These are phyloP conservation scores for Rutstroemia sp. DNA, from an alignment of 2,329 filamentous ascomycete species.

Conservation along the genomic window DNA sequence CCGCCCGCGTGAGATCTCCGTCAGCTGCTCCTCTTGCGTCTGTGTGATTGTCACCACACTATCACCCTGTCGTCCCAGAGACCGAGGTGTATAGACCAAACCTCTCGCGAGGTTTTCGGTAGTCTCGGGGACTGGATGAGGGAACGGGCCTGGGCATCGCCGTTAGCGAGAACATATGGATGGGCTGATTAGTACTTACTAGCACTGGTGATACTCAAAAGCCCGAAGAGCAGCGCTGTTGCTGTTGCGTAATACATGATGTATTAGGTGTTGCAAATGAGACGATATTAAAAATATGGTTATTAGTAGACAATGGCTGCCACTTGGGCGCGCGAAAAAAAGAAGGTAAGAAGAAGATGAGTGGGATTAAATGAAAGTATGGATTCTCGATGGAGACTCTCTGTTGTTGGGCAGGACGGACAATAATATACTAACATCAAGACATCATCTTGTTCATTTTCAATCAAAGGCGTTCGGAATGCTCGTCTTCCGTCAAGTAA, in stretches of 20 bases:
- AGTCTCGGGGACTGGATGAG: slow-evolving; percentile 18
- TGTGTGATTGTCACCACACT: slow-evolving; percentile 16
- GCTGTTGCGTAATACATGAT: slow-evolving; percentile 23
- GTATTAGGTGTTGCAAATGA: slow-evolving; percentile 4
- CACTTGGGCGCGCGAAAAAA: slow-evolving; percentile 27
- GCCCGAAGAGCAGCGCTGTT: slow-evolving; percentile 15
- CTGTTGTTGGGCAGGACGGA: background rate
- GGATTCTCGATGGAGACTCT: background rate
- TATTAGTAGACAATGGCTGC: slow-evolving; percentile 22
- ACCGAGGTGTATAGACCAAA: slow-evolving; percentile 17
- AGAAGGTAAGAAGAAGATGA: slow-evolving; percentile 21
- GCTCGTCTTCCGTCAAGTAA: slow-evolving; percentile 18
- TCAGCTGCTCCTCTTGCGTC: slow-evolving; percentile 12
- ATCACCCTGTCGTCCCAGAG: slow-evolving; percentile 5
- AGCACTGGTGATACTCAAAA: slow-evolving; percentile 19
- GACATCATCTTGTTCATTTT: slow-evolving; percentile 1
- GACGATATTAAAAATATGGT: slow-evolving; percentile 7
- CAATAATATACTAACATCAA: background rate
- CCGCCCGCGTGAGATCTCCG: slow-evolving; percentile 4
- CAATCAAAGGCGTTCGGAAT: slow-evolving; percentile 15
- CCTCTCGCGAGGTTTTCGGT: slow-evolving; percentile 17
- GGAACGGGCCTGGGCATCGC: slow-evolving; percentile 15
- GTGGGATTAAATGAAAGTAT: background rate
- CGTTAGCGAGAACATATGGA: slow-evolving; percentile 10
- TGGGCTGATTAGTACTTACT: slow-evolving; percentile 15